These are phyloP conservation scores for Drechmeria coniospora DNA, from an alignment of 2,329 filamentous ascomycete genomes.

Conservation along the genomic window DNA sequence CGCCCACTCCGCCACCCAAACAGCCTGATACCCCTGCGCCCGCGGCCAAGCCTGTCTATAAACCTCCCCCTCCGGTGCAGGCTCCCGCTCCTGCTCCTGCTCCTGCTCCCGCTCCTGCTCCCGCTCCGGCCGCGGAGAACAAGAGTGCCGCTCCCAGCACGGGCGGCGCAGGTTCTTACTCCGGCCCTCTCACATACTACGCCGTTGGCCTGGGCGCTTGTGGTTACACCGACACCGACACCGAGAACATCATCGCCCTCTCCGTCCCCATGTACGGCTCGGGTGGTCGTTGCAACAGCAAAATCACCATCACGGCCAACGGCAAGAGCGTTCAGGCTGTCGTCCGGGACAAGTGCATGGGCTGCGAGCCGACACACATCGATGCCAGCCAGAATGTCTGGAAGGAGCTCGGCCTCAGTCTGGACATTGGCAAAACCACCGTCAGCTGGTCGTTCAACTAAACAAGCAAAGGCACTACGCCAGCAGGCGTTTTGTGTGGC, in stretches of 20 bases:
- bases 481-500: background rate
- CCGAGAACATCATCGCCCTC: constrained; percentile 53
- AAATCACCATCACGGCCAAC: constrained; percentile 32
- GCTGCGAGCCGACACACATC: constrained; percentile 40
- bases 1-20: constrained; percentile 11
- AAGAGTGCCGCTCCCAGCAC: constrained; percentile 3
- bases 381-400: constrained; percentile 47
- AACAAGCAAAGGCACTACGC: background rate
- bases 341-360: constrained; percentile 63
- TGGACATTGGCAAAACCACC: constrained; percentile 25
- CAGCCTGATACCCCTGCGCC: constrained; percentile 7
- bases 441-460: constrained; percentile 33
- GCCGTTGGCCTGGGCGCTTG: constrained; percentile 53
- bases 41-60: constrained; percentile 3
- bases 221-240: constrained; percentile 44
- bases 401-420: constrained; percentile 30
- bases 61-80: no score
- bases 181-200: constrained; percentile 64
- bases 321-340: no score
- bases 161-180: constrained; percentile 15
- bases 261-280: constrained; percentile 22
- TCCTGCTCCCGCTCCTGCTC: constrained; percentile 5
- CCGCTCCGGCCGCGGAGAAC: constrained; percentile 4
- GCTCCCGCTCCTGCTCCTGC: constrained; percentile 6
- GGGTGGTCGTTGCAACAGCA: constrained; percentile 50